A percentile compares a stretch with the other conserved stretches of the same genome.
phyloP scores from a whole-genome alignment of 1,284 basidiomycete species.

The Heterobasidion occidentale region DNA sequence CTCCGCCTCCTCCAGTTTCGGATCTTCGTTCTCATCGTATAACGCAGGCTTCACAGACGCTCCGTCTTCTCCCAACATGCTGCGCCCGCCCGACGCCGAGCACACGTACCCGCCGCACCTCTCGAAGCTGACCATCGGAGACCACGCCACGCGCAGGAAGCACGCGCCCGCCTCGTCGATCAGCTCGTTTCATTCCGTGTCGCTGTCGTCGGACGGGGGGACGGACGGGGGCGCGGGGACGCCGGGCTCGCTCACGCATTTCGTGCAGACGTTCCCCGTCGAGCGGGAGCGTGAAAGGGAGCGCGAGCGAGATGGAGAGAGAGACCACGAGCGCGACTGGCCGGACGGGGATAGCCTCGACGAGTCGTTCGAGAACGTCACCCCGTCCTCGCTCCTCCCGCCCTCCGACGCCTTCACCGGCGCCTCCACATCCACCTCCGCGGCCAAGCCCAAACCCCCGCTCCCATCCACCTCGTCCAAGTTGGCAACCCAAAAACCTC shows the following conservation, averaged over 20 bases:
- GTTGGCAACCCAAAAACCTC: conserved; percentile 17
- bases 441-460: conserved; percentile 6
- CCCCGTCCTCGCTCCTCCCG: conserved; percentile 21
- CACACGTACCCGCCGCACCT: conserved; percentile 47
- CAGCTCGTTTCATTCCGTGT: conserved; percentile 76
- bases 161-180: conserved; percentile 64
- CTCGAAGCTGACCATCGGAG: conserved; percentile 20
- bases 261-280: conserved; percentile 35
- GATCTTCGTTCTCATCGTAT: neutral
- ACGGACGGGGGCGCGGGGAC: conserved; percentile 30
- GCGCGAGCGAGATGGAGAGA: conserved; percentile 25
- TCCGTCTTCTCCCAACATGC: conserved; percentile 24
- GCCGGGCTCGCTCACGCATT: conserved; percentile 32
- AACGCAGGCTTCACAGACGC: neutral
- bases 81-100: conserved; percentile 42
- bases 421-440: neutral
- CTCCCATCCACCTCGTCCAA: conserved; percentile 4
- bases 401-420: conserved; percentile 2
- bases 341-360: conserved; percentile 51
- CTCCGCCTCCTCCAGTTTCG: conserved; percentile 1
- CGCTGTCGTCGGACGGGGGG: conserved; percentile 61
- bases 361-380: conserved; percentile 68
- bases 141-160: conserved; percentile 22
- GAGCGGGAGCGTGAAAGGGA: conserved; percentile 21
- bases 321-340: conserved; percentile 16